phyloP scores from a whole-genome alignment of 352 stramenopile genomes.

The Globisporangium apiculatum region DNA sequence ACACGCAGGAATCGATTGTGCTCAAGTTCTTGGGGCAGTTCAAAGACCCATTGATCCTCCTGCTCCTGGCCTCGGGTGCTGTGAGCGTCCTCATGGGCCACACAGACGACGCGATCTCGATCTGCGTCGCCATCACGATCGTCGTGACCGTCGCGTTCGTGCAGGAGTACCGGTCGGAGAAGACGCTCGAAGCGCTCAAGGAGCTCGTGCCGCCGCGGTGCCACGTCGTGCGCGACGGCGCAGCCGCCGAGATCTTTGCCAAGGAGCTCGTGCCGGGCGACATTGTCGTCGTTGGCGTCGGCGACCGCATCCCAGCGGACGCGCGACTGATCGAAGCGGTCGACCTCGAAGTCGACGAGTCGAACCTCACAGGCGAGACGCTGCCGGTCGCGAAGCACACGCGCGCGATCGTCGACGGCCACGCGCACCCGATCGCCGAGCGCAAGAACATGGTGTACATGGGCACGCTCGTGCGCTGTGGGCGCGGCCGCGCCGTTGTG shows the following conservation, averaged over 20 bases:
- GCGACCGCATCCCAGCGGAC: conserved; percentile 92
- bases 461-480: conserved; percentile 92
- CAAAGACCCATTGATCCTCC: conserved; percentile 96
- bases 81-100: conserved; percentile 92
- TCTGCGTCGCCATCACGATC: conserved; percentile 93
- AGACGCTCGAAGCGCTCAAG: conserved; percentile 81
- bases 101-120: conserved; percentile 94
- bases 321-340: conserved; percentile 87
- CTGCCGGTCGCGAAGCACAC: conserved; percentile 76
- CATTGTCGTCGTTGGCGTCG: conserved; percentile 86
- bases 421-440: conserved; percentile 67
- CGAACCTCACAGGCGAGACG: conserved; percentile 92
- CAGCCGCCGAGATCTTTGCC: conserved; percentile 53
- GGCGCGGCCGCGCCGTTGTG: conserved; percentile 91
- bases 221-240: conserved; percentile 52
- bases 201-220: conserved; percentile 72
- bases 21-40: conserved; percentile 92
- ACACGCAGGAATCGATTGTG: conserved; percentile 65
- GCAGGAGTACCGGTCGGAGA: conserved; percentile 82
- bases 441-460: conserved; percentile 95
- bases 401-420: conserved; percentile 45
- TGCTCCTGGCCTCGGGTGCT: conserved; percentile 90
- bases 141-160: conserved; percentile 96
- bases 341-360: conserved; percentile 90
- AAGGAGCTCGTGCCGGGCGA: conserved; percentile 80